These are phyloP conservation scores for Penicillium daleae DNA, from an alignment of 495 filamentous ascomycete species.

Conservation along the genomic window DNA sequence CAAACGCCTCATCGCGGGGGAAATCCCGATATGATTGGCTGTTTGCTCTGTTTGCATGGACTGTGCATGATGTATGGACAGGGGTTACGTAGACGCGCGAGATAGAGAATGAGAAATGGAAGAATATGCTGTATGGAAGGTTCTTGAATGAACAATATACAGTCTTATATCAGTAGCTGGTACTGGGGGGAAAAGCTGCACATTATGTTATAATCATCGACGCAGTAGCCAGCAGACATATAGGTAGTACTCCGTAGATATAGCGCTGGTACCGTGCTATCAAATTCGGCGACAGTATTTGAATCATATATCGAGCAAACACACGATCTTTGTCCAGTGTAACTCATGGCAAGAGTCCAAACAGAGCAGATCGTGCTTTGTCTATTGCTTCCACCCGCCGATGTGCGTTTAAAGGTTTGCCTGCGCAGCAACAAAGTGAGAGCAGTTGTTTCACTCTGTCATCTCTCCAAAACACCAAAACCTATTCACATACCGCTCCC, in stretches of 20 bases:
- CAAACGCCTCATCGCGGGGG: constrained; percentile 20
- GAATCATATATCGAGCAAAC: no score
- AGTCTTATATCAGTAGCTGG: no score
- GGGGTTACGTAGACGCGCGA: no score
- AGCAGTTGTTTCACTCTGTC: neutral
- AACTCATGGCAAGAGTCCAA: neutral
- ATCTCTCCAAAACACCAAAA: neutral
- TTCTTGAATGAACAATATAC: no score
- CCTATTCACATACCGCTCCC: neutral
- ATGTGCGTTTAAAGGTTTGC: neutral
- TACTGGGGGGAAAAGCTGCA: no score
- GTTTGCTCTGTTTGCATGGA: constrained; percentile 43
- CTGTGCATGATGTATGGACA: neutral
- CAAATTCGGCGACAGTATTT: no score
- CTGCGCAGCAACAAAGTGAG: neutral
- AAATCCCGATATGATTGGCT: constrained; percentile 15
- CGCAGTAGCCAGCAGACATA: no score
- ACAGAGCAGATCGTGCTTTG: neutral
- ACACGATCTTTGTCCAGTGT: no score
- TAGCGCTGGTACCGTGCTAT: no score
- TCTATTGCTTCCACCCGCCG: neutral
- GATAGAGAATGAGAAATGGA: no score
- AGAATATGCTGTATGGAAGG: neutral
- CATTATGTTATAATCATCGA: no score
- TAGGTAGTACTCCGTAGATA: no score